These are phyloP conservation scores for Tolypocladium endophyticum DNA, from an alignment of 2,329 filamentous ascomycete species.

Conservation along the genomic window DNA sequence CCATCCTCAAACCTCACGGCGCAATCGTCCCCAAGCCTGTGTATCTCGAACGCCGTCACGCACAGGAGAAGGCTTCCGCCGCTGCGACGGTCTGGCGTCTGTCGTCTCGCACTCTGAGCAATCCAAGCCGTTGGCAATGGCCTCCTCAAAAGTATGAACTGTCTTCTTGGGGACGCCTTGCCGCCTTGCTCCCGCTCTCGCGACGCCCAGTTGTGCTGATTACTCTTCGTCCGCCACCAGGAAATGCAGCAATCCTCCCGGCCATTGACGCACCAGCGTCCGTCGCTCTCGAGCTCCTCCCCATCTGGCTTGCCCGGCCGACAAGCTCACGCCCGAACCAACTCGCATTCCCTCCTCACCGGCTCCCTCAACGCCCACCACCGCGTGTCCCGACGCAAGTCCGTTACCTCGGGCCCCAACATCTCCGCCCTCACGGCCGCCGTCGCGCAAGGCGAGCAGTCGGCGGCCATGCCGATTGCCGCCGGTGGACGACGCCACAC, in stretches of 20 bases:
- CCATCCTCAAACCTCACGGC: constrained; percentile 1
- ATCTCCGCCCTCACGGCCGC: constrained; percentile 67
- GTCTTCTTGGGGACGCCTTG: constrained; percentile 10
- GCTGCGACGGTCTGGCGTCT: constrained; percentile 19
- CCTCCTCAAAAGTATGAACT: constrained; percentile 48
- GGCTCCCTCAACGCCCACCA: constrained; percentile 70
- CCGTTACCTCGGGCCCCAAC: constrained; percentile 68
- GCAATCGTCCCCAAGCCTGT: neutral
- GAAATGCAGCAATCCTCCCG: constrained; percentile 56
- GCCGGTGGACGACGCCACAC: constrained; percentile 53
- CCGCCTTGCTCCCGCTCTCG: constrained; percentile 19
- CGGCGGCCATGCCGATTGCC: constrained; percentile 45
- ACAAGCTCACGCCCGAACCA: constrained; percentile 59
- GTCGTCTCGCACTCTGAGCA: constrained; percentile 22
- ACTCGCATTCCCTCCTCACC: constrained; percentile 72
- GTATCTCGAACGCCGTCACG: neutral
- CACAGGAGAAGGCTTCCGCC: constrained; percentile 13
- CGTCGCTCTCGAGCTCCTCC: constrained; percentile 46
- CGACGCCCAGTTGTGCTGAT: constrained; percentile 24
- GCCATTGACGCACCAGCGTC: constrained; percentile 54
- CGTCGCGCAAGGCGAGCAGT: constrained; percentile 54
- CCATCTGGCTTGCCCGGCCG: constrained; percentile 48
- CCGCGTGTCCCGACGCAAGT: constrained; percentile 87
- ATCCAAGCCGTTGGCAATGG: constrained; percentile 38
- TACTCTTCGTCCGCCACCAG: constrained; percentile 25